Percentiles rank a stretch among this genome's conserved stretches.
Evolutionary conservation across 2,329 filamentous ascomycete genomes (phyloP).

Genomic region (Trematosphaeria pertusa): DNA sequence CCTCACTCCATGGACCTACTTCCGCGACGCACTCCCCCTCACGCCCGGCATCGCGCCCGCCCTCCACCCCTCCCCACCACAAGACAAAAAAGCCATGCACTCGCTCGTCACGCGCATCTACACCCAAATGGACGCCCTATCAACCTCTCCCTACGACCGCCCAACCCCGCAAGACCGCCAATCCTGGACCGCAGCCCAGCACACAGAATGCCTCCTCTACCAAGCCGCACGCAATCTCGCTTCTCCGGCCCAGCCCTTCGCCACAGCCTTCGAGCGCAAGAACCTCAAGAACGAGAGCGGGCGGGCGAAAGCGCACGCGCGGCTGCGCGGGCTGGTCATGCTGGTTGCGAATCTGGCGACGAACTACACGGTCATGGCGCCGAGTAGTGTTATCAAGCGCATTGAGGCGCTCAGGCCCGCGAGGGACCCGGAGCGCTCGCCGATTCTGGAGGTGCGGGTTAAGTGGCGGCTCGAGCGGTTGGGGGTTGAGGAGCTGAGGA

Average conservation of each 20-base stretch:
- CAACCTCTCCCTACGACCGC: slow-evolving; percentile 5
- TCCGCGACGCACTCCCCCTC: slow-evolving; percentile 8
- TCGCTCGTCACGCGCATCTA: slow-evolving; percentile 3
- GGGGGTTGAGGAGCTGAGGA: slow-evolving; percentile 4
- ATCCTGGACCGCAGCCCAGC: background rate
- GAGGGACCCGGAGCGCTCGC: background rate
- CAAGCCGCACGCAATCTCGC: slow-evolving; percentile 5
- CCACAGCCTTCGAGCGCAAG: slow-evolving; percentile 1
- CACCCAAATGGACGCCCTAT: slow-evolving; percentile 12
- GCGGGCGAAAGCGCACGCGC: background rate
- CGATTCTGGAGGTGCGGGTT: slow-evolving; percentile 1
- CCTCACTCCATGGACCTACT: background rate
- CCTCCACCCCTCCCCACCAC: slow-evolving; percentile 1
- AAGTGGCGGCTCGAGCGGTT: slow-evolving; percentile 4
- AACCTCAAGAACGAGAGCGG: slow-evolving; percentile 6
- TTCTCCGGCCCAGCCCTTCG: background rate
- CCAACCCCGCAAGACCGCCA: slow-evolving; percentile 1
- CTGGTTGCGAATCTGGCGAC: slow-evolving; percentile 4
- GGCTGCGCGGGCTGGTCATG: slow-evolving; percentile 9
- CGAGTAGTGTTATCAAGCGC: background rate
- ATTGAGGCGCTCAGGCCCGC: slow-evolving; percentile 5
- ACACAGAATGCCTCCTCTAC: slow-evolving; percentile 9
- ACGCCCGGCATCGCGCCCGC: background rate
- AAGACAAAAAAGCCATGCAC: slow-evolving; percentile 5
- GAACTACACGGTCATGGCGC: slow-evolving; percentile 7